Evolutionary conservation across 2,329 filamentous ascomycete genomes (phyloP).

Genomic region (Alternaria arbusti): DNA sequence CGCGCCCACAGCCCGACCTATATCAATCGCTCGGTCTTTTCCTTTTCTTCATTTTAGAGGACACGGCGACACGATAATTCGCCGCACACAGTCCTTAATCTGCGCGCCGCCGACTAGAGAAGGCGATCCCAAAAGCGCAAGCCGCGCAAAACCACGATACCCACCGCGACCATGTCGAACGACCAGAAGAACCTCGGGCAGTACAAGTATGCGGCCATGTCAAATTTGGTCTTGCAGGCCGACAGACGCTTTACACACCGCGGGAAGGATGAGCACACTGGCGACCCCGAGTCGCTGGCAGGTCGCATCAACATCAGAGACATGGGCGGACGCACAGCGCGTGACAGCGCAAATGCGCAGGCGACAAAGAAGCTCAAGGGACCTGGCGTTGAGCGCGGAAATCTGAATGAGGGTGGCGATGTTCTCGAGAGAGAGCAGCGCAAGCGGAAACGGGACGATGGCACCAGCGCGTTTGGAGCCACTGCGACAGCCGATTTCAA

Average conservation of each 20-base stretch:
- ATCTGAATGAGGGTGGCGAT: constrained; percentile 80
- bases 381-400: constrained; percentile 76
- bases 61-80: constrained; percentile 8
- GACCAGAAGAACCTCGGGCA: constrained; percentile 76
- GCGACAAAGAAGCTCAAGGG: constrained; percentile 72
- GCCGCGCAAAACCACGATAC: constrained; percentile 24
- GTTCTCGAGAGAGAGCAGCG: constrained; percentile 82
- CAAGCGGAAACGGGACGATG: constrained; percentile 80
- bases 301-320: constrained; percentile 91
- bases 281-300: constrained; percentile 95
- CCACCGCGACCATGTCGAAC: constrained; percentile 33
- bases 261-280: constrained; percentile 91
- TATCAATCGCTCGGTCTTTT: constrained; percentile 13
- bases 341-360: constrained; percentile 79
- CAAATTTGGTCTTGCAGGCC: constrained; percentile 99
- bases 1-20: constrained; percentile 28
- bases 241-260: constrained; percentile 94
- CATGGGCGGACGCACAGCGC: constrained; percentile 86
- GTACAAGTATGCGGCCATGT: constrained; percentile 99
- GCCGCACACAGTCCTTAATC: constrained; percentile 10
- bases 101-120: constrained; percentile 9
- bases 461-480: constrained; percentile 68
- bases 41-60: constrained; percentile 11
- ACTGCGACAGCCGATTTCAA: constrained; percentile 80
- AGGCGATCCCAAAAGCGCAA: constrained; percentile 25